Percentiles rank a stretch among this genome's conserved stretches.
Conservation (phyloP, 1,284 basidiomycete species). For the Ustilago loliicola region DNA sequence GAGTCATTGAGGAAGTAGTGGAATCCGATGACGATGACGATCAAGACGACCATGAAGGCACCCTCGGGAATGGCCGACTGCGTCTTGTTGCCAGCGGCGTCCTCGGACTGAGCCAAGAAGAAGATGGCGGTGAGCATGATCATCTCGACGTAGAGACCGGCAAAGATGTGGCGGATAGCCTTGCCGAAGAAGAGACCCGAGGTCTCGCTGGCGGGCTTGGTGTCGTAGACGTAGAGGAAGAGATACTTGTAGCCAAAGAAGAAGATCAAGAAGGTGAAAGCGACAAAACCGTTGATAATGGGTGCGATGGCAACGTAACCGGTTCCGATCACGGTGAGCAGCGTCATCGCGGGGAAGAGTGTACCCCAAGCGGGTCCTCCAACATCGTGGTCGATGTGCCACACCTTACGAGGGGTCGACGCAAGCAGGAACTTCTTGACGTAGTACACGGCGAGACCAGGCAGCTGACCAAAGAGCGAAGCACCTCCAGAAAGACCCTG, state of each 20-base stretch:
- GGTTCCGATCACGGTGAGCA: constrained; percentile 63
- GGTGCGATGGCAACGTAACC: constrained; percentile 91
- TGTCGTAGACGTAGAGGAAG: constrained; percentile 76
- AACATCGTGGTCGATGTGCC: constrained; percentile 80
- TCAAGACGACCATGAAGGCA: constrained; percentile 84
- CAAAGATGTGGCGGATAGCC: constrained; percentile 91
- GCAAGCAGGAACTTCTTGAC: constrained; percentile 86
- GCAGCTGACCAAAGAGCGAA: constrained; percentile 83
- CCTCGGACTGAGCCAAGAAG: constrained; percentile 60
- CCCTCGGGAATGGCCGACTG: constrained; percentile 70
- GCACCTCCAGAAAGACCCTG: constrained; percentile 74
- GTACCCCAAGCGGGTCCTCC: constrained; percentile 85
- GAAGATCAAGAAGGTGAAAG: constrained; percentile 84
- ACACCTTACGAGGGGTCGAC: constrained; percentile 88
- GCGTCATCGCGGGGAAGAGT: constrained; percentile 71
- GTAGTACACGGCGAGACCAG: constrained; percentile 83
- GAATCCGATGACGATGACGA: constrained; percentile 80
- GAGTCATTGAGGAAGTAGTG: constrained; percentile 69
- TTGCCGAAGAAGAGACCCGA: constrained; percentile 96
- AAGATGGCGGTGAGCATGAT: constrained; percentile 67
- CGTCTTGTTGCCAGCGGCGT: constrained; percentile 37
- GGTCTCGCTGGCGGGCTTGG: constrained; percentile 82
- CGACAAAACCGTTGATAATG: constrained; percentile 90
- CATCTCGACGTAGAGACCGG: constrained; percentile 75
- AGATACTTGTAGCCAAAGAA: constrained; percentile 77